Conservation (phyloP, 345 rosid species). For the Luvunga scandens region DNA sequence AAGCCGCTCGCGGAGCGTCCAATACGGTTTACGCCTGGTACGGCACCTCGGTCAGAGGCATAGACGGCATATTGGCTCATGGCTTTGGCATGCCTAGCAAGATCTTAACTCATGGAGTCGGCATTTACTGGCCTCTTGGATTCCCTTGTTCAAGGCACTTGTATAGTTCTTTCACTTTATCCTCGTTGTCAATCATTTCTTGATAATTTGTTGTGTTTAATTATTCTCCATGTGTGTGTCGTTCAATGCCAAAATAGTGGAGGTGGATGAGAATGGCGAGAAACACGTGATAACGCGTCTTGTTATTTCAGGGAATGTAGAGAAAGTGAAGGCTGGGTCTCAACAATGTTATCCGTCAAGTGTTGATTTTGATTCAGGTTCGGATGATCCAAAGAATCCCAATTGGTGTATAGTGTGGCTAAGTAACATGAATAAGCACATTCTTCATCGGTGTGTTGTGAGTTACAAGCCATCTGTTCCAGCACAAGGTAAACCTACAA, state of each 20-base stretch:
- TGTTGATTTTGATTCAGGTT: constrained; percentile 37
- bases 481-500: constrained; percentile 23
- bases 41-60: too few species aligned
- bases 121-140: constrained; percentile 41
- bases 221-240: background rate
- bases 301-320: constrained; percentile 44
- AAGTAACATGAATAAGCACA: constrained; percentile 33
- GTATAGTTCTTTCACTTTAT: background rate
- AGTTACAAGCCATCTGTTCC: constrained; percentile 37
- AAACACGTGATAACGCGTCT: constrained; percentile 47
- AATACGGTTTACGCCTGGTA: too few species aligned
- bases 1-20: too few species aligned
- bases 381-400: constrained; percentile 39
- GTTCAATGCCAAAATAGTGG: constrained; percentile 30
- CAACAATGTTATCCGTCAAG: constrained; percentile 36
- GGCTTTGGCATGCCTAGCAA: constrained; percentile 37
- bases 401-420: constrained; percentile 46
- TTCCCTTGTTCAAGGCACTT: constrained; percentile 36
- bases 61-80: constrained; percentile 31
- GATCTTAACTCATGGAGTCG: constrained; percentile 30
- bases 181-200: background rate
- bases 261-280: constrained; percentile 41
- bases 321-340: constrained; percentile 40
- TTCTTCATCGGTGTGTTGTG: constrained; percentile 49
- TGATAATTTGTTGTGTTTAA: background rate